phyloP scores from a whole-genome alignment of 2,329 filamentous ascomycete species.

The Lachnum nothofagi region DNA sequence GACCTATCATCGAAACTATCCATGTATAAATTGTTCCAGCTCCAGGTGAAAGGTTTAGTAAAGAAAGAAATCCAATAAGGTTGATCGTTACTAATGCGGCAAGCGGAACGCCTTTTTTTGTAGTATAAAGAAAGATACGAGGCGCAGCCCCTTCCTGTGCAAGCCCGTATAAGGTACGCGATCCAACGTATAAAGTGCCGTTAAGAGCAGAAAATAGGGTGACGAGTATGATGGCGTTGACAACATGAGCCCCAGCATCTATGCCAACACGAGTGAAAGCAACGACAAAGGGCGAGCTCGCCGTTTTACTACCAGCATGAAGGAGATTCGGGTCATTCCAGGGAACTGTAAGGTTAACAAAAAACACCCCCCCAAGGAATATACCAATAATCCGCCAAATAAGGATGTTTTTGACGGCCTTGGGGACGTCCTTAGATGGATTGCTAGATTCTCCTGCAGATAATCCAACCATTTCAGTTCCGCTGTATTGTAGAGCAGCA shows the following conservation, averaged over 20 bases:
- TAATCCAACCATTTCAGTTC: slow-evolving; percentile 57
- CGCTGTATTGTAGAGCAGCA: slow-evolving; percentile 59
- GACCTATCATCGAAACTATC: too few relatives aligned
- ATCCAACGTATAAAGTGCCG: slow-evolving; percentile 59
- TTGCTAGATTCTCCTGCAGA: slow-evolving; percentile 62
- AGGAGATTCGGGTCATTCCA: slow-evolving; percentile 58
- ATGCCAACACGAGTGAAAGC: slow-evolving; percentile 65
- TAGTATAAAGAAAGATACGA: slow-evolving; percentile 48
- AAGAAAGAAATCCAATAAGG: too few relatives aligned
- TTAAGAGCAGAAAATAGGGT: slow-evolving; percentile 60
- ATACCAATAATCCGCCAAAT: slow-evolving; percentile 61
- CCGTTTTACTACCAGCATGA: slow-evolving; percentile 41
- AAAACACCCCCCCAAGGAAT: slow-evolving; percentile 56
- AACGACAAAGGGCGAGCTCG: slow-evolving; percentile 43
- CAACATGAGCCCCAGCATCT: slow-evolving; percentile 56
- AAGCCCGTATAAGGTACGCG: slow-evolving; percentile 65
- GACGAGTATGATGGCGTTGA: slow-evolving; percentile 64
- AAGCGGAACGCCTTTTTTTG: slow-evolving; percentile 51
- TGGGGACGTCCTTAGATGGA: slow-evolving; percentile 61
- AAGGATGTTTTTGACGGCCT: slow-evolving; percentile 55
- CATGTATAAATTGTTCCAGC: too few relatives aligned
- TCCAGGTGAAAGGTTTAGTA: too few relatives aligned
- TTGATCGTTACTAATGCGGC: too few relatives aligned
- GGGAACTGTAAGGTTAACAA: too few relatives aligned
- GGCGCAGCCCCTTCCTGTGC: slow-evolving; percentile 63